Conservation (phyloP, 2,329 filamentous ascomycete genomes). For the Sporothrix inflata region DNA sequence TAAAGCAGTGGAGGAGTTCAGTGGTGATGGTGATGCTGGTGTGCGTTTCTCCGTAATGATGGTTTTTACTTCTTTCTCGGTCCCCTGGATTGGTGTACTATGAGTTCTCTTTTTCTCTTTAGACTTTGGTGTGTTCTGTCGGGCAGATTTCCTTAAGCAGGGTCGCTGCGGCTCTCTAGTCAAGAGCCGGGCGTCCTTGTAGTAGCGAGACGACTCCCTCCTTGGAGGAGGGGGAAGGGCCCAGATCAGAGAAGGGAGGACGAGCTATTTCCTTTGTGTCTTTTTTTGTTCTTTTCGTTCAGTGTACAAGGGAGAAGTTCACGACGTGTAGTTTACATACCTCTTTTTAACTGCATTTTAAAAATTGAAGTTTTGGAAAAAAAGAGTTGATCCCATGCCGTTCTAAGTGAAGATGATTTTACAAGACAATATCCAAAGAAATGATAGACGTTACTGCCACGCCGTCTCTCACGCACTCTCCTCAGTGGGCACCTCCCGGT, state of each 20-base stretch:
- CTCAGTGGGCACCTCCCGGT: slow-evolving; percentile 61
- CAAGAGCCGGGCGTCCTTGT: background rate
- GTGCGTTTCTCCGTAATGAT: slow-evolving; percentile 14
- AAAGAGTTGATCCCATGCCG: background rate
- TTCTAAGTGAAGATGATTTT: background rate
- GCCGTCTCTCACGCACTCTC: slow-evolving; percentile 29
- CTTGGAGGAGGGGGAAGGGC: background rate
- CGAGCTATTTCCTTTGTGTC: slow-evolving; percentile 11
- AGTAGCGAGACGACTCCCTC: slow-evolving; percentile 4
- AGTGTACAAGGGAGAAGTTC: slow-evolving; percentile 24
- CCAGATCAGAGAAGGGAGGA: slow-evolving; percentile 8
- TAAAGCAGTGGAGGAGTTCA: slow-evolving; percentile 32
- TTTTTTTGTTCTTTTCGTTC: background rate
- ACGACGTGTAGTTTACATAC: slow-evolving; percentile 26
- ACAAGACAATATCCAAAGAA: background rate
- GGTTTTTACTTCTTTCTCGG: slow-evolving; percentile 12
- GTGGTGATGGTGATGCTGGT: background rate
- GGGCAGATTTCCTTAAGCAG: slow-evolving; percentile 24
- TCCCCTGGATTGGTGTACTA: slow-evolving; percentile 23
- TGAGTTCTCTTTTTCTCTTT: background rate
- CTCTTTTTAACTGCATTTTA: slow-evolving; percentile 18
- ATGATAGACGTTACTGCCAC: background rate
- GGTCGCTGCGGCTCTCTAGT: too few relatives aligned
- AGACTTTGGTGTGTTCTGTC: background rate
- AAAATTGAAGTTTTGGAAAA: slow-evolving; percentile 18